phyloP scores from a whole-genome alignment of 371 early-diverging fungal species.

The Mucor lusitanicus region DNA sequence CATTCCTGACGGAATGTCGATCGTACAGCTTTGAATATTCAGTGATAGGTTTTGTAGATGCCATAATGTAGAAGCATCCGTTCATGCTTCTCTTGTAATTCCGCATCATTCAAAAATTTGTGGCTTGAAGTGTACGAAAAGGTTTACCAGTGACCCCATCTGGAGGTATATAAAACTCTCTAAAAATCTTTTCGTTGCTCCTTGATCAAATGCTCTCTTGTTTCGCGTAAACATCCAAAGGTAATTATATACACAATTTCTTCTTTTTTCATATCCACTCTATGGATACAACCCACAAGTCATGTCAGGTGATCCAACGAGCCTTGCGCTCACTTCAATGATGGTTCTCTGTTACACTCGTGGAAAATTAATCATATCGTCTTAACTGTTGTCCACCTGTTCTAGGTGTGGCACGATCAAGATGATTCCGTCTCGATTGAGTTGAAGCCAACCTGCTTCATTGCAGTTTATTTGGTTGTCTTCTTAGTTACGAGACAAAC shows the following conservation, averaged over 20 bases:
- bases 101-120: constrained; percentile 6
- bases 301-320: constrained; percentile 34
- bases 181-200: not conserved
- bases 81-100: not conserved
- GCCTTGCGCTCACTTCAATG: constrained; percentile 24
- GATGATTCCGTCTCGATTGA: constrained; percentile 31
- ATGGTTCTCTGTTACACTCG: constrained; percentile 40
- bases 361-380: constrained; percentile 32
- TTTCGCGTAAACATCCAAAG: constrained; percentile 4
- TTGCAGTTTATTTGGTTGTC: constrained; percentile 13
- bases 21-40: constrained; percentile 2
- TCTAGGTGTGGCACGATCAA: constrained; percentile 29
- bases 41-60: not conserved
- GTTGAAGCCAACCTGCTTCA: constrained; percentile 30
- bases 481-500: constrained; percentile 25
- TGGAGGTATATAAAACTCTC: not conserved
- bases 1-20: not conserved
- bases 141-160: not conserved
- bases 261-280: constrained; percentile 3
- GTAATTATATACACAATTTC: constrained; percentile 14
- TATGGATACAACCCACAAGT: constrained; percentile 28
- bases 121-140: constrained; percentile 14
- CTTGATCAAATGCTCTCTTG: not conserved
- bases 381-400: constrained; percentile 33
- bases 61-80: not conserved